Base-by-base conservation (phyloP, 1,284 basidiomycete species). In the Trichosporon sp. region DNA sequence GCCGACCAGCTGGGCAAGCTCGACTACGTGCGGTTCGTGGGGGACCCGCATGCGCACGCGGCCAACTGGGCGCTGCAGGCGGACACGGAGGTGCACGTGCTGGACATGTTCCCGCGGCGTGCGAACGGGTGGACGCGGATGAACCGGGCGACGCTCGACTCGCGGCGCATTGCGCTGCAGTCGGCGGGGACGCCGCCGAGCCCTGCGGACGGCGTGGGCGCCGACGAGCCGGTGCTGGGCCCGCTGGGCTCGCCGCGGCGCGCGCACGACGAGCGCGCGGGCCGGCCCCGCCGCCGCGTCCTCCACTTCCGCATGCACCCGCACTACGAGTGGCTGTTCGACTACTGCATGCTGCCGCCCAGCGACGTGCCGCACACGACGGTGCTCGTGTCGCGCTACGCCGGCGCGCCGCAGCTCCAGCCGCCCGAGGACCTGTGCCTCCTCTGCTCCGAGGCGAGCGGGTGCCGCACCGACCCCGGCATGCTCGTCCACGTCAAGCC, bases 321-420 rank as follows among this genome's bases (percentile, higher is more conserved):
- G 15, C 13, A 60, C 18, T 60, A 60, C 29, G 56, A 60, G 56
- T 60, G 56, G 56, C 56, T 60, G 56, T 60, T 60, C 56, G 56
- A 60, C 56, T 60, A 60, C 31, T 60, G 56, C 56, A 60, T 60
- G 56, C 56, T 60, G 29, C 56, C 56, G 1, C 56, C 56, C 9
- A 32, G 29, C 56, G 56, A 60, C 27, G n/a, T 29, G 4, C 1
- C 7, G 29, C 27, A 60, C 29, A 29, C 27, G 27, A 60, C 27
- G 13, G 56, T 60, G 56, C 29, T 60, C 15, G 56, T 60, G 27
- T 31, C 56, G 18, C 15, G 18, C 18, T 60, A 60, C 31, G 1
- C 3, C 1, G 56, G 56, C 13, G 15, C 29, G 9, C 29, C n/a
- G 29, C 56, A 60, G 56, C 27, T 60, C 31, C 29, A 60, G 29